phyloP scores from a whole-genome alignment of 805 yeast genomes.

The Torulaspora franciscae region DNA sequence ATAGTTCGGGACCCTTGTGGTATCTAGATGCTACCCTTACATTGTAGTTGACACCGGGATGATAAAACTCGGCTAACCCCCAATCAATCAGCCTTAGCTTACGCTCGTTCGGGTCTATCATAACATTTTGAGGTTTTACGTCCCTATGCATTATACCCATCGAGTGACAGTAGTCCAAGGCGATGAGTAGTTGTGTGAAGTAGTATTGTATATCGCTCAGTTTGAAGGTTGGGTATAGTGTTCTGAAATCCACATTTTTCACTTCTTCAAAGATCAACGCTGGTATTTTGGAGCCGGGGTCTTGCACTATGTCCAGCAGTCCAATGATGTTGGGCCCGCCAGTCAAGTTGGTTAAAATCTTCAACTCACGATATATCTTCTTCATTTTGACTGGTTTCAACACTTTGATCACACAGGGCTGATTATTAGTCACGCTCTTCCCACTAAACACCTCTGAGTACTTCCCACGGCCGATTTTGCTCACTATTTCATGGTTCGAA shows the following conservation, averaged over 20 bases:
- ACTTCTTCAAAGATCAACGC: constrained; percentile 83
- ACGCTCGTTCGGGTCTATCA: constrained; percentile 73
- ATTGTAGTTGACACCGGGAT: constrained; percentile 82
- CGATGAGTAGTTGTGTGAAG: constrained; percentile 74
- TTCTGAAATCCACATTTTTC: constrained; percentile 79
- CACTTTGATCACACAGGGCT: constrained; percentile 79
- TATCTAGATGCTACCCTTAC: constrained; percentile 90
- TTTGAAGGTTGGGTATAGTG: constrained; percentile 74
- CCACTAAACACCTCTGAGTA: constrained; percentile 93
- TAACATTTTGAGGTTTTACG: constrained; percentile 89
- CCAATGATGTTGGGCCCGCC: constrained; percentile 79
- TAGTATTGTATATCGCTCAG: constrained; percentile 74
- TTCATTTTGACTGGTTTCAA: constrained; percentile 89
- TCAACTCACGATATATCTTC: constrained; percentile 87
- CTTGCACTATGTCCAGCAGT: constrained; percentile 80
- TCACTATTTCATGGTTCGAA: constrained; percentile 76
- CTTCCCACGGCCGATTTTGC: constrained; percentile 87
- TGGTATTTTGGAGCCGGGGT: constrained; percentile 79
- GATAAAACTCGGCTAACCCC: constrained; percentile 94
- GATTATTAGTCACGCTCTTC: constrained; percentile 54
- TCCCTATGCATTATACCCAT: constrained; percentile 95
- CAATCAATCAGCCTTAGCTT: constrained; percentile 78
- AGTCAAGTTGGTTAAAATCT: constrained; percentile 76
- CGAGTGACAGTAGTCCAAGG: constrained; percentile 83
- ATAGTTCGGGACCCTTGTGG: constrained; percentile 86